Percentiles rank a stretch among this genome's conserved stretches.
Conservation (phyloP, 106 monocot species). For the Dendrobium officinale region DNA sequence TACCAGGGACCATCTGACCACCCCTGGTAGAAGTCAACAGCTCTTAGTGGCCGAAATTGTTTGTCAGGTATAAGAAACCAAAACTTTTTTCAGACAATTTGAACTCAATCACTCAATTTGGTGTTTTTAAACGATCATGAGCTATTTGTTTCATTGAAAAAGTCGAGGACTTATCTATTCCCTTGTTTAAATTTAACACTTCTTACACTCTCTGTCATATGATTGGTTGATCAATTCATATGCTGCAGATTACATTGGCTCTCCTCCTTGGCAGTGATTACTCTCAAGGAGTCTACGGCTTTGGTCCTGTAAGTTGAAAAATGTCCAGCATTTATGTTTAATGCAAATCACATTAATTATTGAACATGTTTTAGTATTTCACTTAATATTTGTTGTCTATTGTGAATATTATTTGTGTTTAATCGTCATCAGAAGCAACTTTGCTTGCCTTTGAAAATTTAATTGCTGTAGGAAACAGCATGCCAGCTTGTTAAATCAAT, state of each 20-base stretch:
- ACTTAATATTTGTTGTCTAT: not conserved
- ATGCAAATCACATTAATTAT: not conserved
- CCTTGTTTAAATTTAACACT: not conserved
- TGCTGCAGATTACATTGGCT: conserved; percentile 64
- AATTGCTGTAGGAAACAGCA: conserved; percentile 66
- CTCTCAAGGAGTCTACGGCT: conserved; percentile 64
- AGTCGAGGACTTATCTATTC: not conserved
- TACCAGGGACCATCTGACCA: too few relatives aligned
- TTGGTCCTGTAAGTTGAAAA: conserved; percentile 64
- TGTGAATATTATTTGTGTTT: too few relatives aligned
- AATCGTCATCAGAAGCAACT: not conserved
- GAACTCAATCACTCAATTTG: too few relatives aligned
- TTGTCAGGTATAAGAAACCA: too few relatives aligned
- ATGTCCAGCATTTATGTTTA: not conserved
- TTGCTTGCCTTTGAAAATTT: not conserved
- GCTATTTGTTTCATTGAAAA: not conserved
- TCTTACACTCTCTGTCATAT: not conserved
- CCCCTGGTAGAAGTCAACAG: too few relatives aligned
- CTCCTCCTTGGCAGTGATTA: conserved; percentile 93
- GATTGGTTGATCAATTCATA: not conserved
- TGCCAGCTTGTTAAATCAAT: conserved; percentile 72
- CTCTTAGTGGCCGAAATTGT: too few relatives aligned
- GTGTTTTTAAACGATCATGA: too few relatives aligned
- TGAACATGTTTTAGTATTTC: not conserved
- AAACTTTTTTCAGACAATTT: too few relatives aligned